Base-by-base conservation (phyloP, 129 eudicot genomes). In the Lactuca saligna region DNA sequence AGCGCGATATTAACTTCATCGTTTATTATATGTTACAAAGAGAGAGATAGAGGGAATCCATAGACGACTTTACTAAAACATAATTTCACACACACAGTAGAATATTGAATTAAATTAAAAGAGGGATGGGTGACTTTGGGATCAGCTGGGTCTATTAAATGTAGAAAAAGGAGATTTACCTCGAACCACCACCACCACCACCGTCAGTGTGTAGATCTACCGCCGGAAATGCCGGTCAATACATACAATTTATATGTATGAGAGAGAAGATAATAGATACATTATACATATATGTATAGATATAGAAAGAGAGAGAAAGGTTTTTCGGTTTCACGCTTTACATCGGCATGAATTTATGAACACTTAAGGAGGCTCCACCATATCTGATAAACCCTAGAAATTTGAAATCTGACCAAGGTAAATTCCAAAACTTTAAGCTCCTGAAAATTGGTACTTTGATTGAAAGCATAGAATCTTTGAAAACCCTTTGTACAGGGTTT, bases 161-260 rank as follows among this genome's bases (percentile, higher is more conserved):
- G 55, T 31, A 17, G 57, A 31, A 48, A 65, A 62, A 34, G 34
- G 35, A 57, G 65, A 34, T 60, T 60, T 49, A 76, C 75, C 64
- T 68, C 73, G 68, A 57, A 68, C 50, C 20, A 67, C 56, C 63
- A 20, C 66, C 72, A 61, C 69, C 71, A 33, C 33, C 79, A 44
- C 51, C 70, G 57, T 39, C 54, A 58, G 42, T 11, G 66, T 63
- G 58, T 56, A 42, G 80, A 76, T 76, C 80, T 68, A 57, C 69
- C 69, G 65, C 75, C 80, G 63, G 61, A 48, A 67, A 46, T 35
- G 79, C 63, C 67, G 79, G 44, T 75, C 59, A 46, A 33, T 38
- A 57, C 35, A 44, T 74, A 73, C 35, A 10, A 63, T 54, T 13
- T 42, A 65, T 39, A 56, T 17, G 20, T 55, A 54, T 17, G 49